A percentile compares a stretch with the other conserved stretches of the same genome.
Evolutionary conservation across 1,139 yeast species (phyloP).

Genomic region (Pichia sp.): DNA sequence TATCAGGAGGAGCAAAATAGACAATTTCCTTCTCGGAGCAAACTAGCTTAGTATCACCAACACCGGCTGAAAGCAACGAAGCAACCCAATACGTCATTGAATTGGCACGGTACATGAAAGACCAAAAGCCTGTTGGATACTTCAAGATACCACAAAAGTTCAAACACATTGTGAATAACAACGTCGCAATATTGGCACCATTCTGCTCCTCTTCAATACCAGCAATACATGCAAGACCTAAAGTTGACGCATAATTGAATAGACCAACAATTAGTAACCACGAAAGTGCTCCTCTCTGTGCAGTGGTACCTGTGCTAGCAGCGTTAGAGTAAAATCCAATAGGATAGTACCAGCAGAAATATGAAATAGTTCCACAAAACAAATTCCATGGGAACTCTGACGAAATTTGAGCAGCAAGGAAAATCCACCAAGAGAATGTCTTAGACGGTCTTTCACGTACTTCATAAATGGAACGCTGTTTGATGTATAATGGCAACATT

Average conservation of each 20-base stretch:
- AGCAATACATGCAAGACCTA: slow-evolving; percentile 40
- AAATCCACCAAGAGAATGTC: slow-evolving; percentile 48
- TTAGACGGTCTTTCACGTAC: slow-evolving; percentile 82
- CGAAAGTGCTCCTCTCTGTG: slow-evolving; percentile 59
- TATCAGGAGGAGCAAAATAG: slow-evolving; percentile 47
- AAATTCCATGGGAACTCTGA: slow-evolving; percentile 77
- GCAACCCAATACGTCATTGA: slow-evolving; percentile 55
- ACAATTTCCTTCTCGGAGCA: slow-evolving; percentile 46
- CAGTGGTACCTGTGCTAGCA: slow-evolving; percentile 45
- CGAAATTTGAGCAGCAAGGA: slow-evolving; percentile 58
- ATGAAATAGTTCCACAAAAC: slow-evolving; percentile 59
- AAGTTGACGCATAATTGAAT: slow-evolving; percentile 37
- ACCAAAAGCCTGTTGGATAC: slow-evolving; percentile 55
- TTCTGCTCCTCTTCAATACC: slow-evolving; percentile 39
- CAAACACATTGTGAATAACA: slow-evolving; percentile 43
- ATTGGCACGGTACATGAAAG: slow-evolving; percentile 51
- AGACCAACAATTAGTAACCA: slow-evolving; percentile 49
- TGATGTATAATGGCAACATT: slow-evolving; percentile 64
- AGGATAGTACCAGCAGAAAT: slow-evolving; percentile 78
- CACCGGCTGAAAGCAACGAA: slow-evolving; percentile 40
- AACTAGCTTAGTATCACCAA: slow-evolving; percentile 40
- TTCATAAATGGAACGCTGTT: slow-evolving; percentile 76
- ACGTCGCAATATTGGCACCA: slow-evolving; percentile 43
- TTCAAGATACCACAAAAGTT: slow-evolving; percentile 57
- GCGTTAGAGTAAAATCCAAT: slow-evolving; percentile 65